Evolutionary conservation across 2,329 filamentous ascomycete genomes (phyloP), one percentile per base, ranked within the genome.

Genomic region (Aspergillus tamarii): DNA sequence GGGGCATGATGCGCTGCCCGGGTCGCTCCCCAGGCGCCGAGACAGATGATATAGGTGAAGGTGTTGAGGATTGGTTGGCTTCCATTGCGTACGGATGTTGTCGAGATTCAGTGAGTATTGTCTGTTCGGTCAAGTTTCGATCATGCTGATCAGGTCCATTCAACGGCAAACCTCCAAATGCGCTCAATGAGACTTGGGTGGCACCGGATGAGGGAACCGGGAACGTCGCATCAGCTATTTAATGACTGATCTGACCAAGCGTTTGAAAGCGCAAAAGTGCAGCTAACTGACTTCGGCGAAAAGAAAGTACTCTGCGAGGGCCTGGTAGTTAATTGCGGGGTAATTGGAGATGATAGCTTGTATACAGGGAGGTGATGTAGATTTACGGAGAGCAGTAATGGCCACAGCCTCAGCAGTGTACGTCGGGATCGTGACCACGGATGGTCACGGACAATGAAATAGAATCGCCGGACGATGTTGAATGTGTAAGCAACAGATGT

Each of bases 1-100:
- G 88, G 61, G 89, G 87, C 70, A 83, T 79, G 56, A 67, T 66
- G 59, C 77, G 76, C 59, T 76, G 73, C n/a, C 69, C 70, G 58
- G 70, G 59, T 57, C 72, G 74, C 56, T 76, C 73, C 56, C 70
- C 72, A 54, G 70, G 64, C 62, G 69, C 73, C 57, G 72, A 76
- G 55, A 72, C 68, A 32, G 67, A 65, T 11, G 74, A 74, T 61
- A 68, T 69, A 36, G 70, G 67, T 19, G 76, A 73, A 36, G 75
- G 74, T n/a, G 72, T 72, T 30, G 70, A 67, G 53, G 74, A 73
- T 48, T 71, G 70, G 64, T 67, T 69, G 36, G 74, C 68, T 23
- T 73, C 71, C 28, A 70, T 52, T 26, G 64, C 64, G 61, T 75
- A 70, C n/a, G 74, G 66, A 54, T 64, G 60, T 62, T 72, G 75